These are phyloP conservation scores for Verticillium nubilum DNA, from an alignment of 2,329 filamentous ascomycete species.

Conservation along the genomic window DNA sequence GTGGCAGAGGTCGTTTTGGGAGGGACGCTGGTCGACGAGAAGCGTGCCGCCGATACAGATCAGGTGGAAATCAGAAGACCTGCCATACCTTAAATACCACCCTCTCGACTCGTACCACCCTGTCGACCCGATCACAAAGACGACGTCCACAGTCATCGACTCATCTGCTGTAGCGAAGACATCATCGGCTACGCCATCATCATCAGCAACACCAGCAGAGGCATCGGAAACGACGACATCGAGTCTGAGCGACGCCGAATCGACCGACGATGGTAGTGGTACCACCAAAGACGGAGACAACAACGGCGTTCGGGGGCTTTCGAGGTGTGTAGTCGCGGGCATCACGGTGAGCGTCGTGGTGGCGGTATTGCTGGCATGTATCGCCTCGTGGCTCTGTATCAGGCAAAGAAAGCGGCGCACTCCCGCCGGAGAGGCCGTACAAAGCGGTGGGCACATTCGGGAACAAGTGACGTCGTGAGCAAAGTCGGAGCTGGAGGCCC, in stretches of 20 bases:
- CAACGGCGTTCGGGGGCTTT: neutral
- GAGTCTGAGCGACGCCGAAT: neutral
- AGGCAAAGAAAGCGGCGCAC: neutral
- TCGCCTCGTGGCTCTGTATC: neutral
- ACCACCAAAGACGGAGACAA: neutral
- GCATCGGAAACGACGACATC: neutral
- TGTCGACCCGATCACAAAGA: no score
- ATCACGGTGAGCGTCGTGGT: neutral
- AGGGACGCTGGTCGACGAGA: no score
- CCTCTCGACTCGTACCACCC: neutral
- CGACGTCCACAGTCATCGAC: neutral
- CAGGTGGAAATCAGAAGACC: neutral
- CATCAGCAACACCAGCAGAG: neutral
- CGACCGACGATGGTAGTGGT: no score
- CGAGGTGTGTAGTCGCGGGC: neutral
- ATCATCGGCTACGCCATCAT: neutral
- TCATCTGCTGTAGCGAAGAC: no score
- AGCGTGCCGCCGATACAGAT: neutral
- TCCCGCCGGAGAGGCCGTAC: neutral
- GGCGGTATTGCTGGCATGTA: neutral
- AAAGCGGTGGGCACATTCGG: neutral
- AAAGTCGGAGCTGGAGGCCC: neutral
- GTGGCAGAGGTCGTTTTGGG: no score
- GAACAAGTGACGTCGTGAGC: neutral
- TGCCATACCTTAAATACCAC: neutral